These are phyloP conservation scores for Syncephalastrum monosporum DNA, from an alignment of 371 early-diverging fungal genomes.

Conservation along the genomic window DNA sequence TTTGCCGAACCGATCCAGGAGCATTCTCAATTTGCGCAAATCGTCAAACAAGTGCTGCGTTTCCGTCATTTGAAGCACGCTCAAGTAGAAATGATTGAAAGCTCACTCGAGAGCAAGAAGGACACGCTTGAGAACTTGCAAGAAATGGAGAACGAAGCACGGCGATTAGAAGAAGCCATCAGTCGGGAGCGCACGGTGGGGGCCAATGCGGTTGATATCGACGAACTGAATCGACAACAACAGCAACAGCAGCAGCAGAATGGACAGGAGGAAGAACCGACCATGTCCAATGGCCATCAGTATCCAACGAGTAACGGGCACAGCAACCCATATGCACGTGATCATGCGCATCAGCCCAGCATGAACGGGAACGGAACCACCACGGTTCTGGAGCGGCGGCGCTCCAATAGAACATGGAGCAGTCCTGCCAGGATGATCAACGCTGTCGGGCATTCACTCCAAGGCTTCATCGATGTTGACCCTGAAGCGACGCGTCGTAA, in stretches of 20 bases:
- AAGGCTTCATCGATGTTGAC: constrained; percentile 93
- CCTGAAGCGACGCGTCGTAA: constrained; percentile 89
- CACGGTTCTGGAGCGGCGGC: constrained; percentile 12
- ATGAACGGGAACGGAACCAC: neutral
- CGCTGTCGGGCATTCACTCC: constrained; percentile 71
- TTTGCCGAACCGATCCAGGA: constrained; percentile 85
- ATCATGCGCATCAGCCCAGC: neutral
- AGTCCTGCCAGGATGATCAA: constrained; percentile 55
- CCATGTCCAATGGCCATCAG: neutral
- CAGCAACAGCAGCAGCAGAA: neutral
- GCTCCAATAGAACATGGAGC: constrained; percentile 40
- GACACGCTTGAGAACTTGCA: constrained; percentile 65
- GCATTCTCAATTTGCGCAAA: constrained; percentile 82
- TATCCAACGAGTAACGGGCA: neutral
- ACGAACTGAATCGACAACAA: constrained; percentile 21
- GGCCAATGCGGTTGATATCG: constrained; percentile 27
- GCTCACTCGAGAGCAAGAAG: constrained; percentile 71
- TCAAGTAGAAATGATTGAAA: constrained; percentile 79
- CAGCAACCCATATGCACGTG: constrained; percentile 23
- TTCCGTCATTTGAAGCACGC: constrained; percentile 85
- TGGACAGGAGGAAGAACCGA: constrained; percentile 1
- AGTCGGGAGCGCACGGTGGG: constrained; percentile 41
- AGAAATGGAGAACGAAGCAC: constrained; percentile 81
- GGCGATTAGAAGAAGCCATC: constrained; percentile 80
- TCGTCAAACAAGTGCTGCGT: constrained; percentile 82